Percentiles rank a stretch among this genome's conserved stretches.
Evolutionary conservation across 208 protist genomes (phyloP).

Genomic region (Trypanosomatidae sp.): DNA sequence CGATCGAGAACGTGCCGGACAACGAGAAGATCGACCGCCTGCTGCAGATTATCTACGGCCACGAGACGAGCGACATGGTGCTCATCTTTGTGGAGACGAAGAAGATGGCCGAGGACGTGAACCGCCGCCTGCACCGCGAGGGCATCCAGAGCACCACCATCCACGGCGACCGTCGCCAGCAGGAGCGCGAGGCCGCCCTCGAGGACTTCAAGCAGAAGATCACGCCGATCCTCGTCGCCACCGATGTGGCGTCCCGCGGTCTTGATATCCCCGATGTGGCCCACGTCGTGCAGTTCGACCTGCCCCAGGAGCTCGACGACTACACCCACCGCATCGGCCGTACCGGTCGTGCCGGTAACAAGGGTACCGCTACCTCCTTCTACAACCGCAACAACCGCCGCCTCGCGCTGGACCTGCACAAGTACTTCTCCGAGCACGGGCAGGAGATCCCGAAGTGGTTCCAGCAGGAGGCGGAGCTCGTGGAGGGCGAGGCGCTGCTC

Average conservation of each 20-base stretch:
- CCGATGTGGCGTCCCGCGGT: slow-evolving; percentile 97
- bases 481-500: slow-evolving; percentile 70
- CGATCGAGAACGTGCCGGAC: slow-evolving; percentile 71
- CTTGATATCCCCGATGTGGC: slow-evolving; percentile 97
- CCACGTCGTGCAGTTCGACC: slow-evolving; percentile 98
- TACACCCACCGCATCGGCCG: slow-evolving; percentile 99
- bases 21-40: slow-evolving; percentile 77
- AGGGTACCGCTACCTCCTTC: slow-evolving; percentile 95
- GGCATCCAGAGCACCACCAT: slow-evolving; percentile 93
- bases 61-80: slow-evolving; percentile 80
- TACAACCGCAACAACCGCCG: slow-evolving; percentile 76
- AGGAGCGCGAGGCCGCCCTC: slow-evolving; percentile 86
- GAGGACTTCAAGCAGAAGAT: slow-evolving; percentile 87
- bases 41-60: slow-evolving; percentile 71
- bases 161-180: slow-evolving; percentile 93
- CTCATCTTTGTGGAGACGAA: slow-evolving; percentile 99
- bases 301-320: slow-evolving; percentile 97
- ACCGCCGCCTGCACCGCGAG: slow-evolving; percentile 71
- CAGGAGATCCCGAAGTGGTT: slow-evolving; percentile 88
- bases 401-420: slow-evolving; percentile 71
- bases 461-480: slow-evolving; percentile 66
- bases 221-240: slow-evolving; percentile 95
- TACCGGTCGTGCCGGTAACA: slow-evolving; percentile 98
- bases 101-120: slow-evolving; percentile 91
- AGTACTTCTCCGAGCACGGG: slow-evolving; percentile 85